phyloP scores from a whole-genome alignment of 2,329 filamentous ascomycete genomes.

The Coniochaeta hoffmannii region DNA sequence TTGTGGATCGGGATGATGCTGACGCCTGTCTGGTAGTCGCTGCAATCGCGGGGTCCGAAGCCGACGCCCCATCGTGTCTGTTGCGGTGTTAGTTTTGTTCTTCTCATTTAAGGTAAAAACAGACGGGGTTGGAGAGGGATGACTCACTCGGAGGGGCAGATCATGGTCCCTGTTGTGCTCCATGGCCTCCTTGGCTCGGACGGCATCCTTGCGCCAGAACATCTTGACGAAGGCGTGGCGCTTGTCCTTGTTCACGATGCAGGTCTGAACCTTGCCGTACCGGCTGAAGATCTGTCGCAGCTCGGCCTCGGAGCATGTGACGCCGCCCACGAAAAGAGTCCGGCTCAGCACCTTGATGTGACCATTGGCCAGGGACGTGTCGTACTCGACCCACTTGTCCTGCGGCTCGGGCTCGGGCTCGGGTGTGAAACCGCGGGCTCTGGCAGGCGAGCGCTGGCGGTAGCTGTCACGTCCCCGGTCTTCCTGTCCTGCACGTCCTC shows the following conservation, averaged over 20 bases:
- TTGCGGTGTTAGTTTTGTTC: slow-evolving; percentile 23
- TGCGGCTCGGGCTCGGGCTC: slow-evolving; percentile 25
- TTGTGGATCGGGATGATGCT: slow-evolving; percentile 89
- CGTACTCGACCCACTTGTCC: slow-evolving; percentile 72
- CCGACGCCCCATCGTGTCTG: slow-evolving; percentile 93
- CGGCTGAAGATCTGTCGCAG: slow-evolving; percentile 72
- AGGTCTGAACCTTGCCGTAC: slow-evolving; percentile 87
- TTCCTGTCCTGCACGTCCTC: slow-evolving; percentile 44
- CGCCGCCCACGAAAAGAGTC: slow-evolving; percentile 93
- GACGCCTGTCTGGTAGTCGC: slow-evolving; percentile 86
- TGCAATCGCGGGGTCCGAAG: slow-evolving; percentile 94
- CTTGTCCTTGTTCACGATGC: slow-evolving; percentile 97
- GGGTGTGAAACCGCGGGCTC: slow-evolving; percentile 59
- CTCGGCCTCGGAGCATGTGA: slow-evolving; percentile 76
- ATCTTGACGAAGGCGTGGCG: slow-evolving; percentile 99
- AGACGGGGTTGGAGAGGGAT: not conserved
- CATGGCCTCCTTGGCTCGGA: slow-evolving; percentile 79
- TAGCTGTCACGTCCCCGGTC: slow-evolving; percentile 55
- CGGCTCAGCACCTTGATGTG: slow-evolving; percentile 90
- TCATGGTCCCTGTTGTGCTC: slow-evolving; percentile 68
- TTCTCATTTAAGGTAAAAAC: slow-evolving; percentile 11
- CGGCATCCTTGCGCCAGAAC: slow-evolving; percentile 79
- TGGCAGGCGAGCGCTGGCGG: slow-evolving; percentile 78
- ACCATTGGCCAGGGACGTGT: slow-evolving; percentile 63
- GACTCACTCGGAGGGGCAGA: slow-evolving; percentile 62